Base-by-base conservation (phyloP, 805 yeast genomes). In the Cyberlindnera mrakii region DNA sequence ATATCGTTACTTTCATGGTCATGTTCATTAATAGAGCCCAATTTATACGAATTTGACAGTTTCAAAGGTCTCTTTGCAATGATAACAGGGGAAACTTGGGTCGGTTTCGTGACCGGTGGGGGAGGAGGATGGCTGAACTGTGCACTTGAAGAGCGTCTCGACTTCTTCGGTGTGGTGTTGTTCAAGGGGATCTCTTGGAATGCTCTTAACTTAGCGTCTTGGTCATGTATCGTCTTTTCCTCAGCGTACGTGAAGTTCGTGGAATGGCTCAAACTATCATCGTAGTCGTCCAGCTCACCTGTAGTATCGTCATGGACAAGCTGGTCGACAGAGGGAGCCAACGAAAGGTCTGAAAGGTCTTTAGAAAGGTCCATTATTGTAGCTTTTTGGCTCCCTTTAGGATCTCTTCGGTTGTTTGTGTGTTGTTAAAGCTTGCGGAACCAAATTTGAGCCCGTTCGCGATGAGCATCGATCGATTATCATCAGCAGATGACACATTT, bases 191-290 rank as follows among this genome's bases (percentile, higher is more conserved):
- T 42, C 27, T 53, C 62, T 46, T 75, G 75, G 47, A 79, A 67
- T 0, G 88, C 85, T 45, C 72, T 70, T 31, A 77, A 58, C 54
- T 82, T 83, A 52, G 85, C 78, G 49, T 82, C 87, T 45, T 81
- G 80, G 41, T 80, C 88, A 53, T 72, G 74, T 52, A 83, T 67
- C 53, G 70, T 67, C 53, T 71, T 71, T 50, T 83, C 90, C 52
- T 84, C 88, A 6, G 78, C 74, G 40, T 80, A 70, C 1, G 86
- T 77, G 54, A 70, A 82, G 57, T 81, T 82, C 8, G 85, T 74
- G 18, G 76, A 68, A 30, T 23, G 40, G n/a, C 35, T 30, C 20
- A 30, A 19, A 18, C 35, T 11, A 7, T 37, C 40, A 27, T 37
- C 23, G 34, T 37, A 33, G 19, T 33, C 35, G 7, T 33, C 35